Evolutionary conservation across 768 basidiomycete species (phyloP).

Genomic region (Boletus patriciae): DNA sequence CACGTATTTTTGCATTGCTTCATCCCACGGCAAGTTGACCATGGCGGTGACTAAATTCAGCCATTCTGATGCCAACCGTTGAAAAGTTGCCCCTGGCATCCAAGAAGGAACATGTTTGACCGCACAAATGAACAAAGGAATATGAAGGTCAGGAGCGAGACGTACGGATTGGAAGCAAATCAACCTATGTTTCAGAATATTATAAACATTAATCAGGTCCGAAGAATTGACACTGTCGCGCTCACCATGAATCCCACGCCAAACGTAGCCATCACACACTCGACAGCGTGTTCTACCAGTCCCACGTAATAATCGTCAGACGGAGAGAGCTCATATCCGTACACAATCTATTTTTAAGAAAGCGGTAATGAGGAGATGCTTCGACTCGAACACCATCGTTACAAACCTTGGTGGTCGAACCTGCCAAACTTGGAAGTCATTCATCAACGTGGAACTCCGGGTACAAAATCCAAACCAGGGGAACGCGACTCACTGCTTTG

Average conservation of each 20-base stretch:
- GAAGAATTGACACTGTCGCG: neutral
- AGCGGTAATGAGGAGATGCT: neutral
- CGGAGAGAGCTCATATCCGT: conserved; percentile 2
- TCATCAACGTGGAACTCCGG: neutral
- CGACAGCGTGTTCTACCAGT: conserved; percentile 3
- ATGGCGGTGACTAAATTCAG: neutral
- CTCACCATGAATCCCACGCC: conserved; percentile 6
- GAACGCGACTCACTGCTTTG: neutral
- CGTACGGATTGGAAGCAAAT: conserved; percentile 1
- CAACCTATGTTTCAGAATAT: neutral
- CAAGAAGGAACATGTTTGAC: conserved; percentile 5
- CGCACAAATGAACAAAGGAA: neutral
- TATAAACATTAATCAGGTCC: neutral
- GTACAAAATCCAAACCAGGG: too few relatives aligned
- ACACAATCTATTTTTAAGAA: neutral
- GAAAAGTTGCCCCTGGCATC: conserved; percentile 2
- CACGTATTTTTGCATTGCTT: conserved; percentile 2
- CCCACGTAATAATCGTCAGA: conserved; percentile 3
- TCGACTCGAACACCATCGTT: too few relatives aligned
- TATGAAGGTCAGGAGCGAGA: neutral
- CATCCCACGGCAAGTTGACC: conserved; percentile 7
- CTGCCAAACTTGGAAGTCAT: neutral
- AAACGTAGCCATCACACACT: conserved; percentile 4
- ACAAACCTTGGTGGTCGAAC: conserved; percentile 1
- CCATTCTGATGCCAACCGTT: conserved; percentile 4